Evolutionary conservation across 2,329 filamentous ascomycete genomes (phyloP).

Genomic region (Alternaria longipes): DNA sequence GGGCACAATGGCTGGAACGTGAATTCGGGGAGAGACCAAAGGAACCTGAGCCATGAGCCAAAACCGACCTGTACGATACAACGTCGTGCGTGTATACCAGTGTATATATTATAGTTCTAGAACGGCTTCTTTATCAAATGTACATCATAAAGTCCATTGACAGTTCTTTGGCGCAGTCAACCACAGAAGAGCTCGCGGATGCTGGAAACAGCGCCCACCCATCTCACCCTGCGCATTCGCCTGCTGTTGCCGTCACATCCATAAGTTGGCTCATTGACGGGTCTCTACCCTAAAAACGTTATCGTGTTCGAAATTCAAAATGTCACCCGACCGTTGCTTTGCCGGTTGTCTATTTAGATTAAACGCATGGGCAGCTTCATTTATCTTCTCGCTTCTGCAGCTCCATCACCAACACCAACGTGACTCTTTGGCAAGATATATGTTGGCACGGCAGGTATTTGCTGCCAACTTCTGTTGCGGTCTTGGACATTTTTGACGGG

Average conservation of each 20-base stretch:
- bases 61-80: neutral
- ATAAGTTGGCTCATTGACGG: neutral
- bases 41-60: slow-evolving; percentile 27
- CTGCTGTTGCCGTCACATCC: neutral
- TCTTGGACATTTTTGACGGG: no score
- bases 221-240: neutral
- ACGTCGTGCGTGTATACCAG: slow-evolving; percentile 15
- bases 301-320: neutral
- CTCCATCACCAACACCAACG: slow-evolving; percentile 1
- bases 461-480: no score
- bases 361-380: slow-evolving; percentile 17
- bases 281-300: slow-evolving; percentile 1
- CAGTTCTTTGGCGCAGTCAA: neutral
- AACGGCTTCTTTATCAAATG: slow-evolving; percentile 16
- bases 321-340: slow-evolving; percentile 15
- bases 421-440: neutral
- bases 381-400: slow-evolving; percentile 21
- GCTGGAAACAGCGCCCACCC: neutral
- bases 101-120: slow-evolving; percentile 17
- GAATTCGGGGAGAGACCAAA: slow-evolving; percentile 38
- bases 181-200: neutral
- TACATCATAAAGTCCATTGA: neutral
- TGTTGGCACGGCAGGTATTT: neutral
- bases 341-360: slow-evolving; percentile 30
- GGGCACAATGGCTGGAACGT: slow-evolving; percentile 41